Percentiles rank a stretch among this genome's conserved stretches.
These are phyloP conservation scores for Pterocarpus macrocarpus DNA, from an alignment of 306 rosid species.

Conservation along the genomic window DNA sequence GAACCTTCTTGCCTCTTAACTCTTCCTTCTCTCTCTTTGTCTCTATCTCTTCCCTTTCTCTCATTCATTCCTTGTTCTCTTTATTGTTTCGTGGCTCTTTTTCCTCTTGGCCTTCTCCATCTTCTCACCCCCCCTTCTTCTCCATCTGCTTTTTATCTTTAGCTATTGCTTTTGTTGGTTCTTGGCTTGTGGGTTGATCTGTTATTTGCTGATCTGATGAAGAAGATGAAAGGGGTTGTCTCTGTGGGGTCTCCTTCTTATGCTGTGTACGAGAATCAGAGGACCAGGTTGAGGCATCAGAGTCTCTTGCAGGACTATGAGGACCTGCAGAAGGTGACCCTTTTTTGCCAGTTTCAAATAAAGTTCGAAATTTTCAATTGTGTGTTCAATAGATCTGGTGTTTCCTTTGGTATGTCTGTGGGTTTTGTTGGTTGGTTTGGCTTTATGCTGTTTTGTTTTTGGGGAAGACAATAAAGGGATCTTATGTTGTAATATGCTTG, in stretches of 20 bases:
- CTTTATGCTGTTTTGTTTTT: conserved; percentile 14
- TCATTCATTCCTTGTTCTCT: conserved; percentile 12
- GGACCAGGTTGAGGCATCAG: conserved; percentile 67
- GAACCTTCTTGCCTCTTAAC: conserved; percentile 56
- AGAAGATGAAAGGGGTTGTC: conserved; percentile 75
- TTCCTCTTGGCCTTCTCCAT: not conserved
- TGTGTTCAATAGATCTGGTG: conserved; percentile 55
- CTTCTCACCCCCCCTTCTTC: not conserved
- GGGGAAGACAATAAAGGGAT: conserved; percentile 20
- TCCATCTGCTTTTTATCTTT: conserved; percentile 10
- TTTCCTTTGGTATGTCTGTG: conserved; percentile 11
- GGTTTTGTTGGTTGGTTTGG: conserved; percentile 43
- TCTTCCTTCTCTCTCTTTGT: not conserved
- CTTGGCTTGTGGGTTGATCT: conserved; percentile 40
- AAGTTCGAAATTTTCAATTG: not conserved
- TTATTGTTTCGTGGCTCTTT: conserved; percentile 37
- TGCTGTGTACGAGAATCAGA: conserved; percentile 60
- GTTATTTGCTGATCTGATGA: conserved; percentile 58
- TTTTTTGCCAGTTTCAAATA: not conserved
- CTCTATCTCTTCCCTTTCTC: not conserved
- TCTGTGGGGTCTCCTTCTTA: conserved; percentile 50
- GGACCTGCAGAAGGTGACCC: conserved; percentile 70
- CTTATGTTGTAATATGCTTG: not conserved
- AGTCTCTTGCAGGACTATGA: conserved; percentile 75
- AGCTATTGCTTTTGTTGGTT: not conserved